Percentiles rank a stretch among this genome's conserved stretches.
Conservation (phyloP, 352 stramenopile genomes). For the Globisporangium irregulare region DNA sequence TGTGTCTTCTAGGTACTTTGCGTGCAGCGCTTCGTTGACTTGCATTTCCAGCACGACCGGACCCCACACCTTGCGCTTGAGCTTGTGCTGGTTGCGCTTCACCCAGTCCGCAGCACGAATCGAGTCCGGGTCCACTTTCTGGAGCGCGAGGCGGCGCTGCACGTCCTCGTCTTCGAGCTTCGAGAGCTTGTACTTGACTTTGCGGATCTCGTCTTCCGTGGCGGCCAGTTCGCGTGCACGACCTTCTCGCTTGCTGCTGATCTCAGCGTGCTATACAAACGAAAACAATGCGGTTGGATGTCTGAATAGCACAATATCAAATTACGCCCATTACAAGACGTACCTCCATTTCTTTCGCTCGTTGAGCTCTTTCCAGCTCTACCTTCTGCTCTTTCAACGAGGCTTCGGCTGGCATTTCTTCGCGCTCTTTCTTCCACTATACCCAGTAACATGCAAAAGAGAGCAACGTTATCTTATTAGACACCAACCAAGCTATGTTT, state of each 20-base stretch:
- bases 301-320: not conserved
- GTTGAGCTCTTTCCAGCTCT: constrained; percentile 60
- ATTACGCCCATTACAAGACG: not conserved
- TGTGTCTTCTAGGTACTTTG: constrained; percentile 84
- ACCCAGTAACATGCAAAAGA: not conserved
- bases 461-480: not conserved
- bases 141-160: constrained; percentile 57
- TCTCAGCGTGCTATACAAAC: constrained; percentile 55
- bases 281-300: not conserved
- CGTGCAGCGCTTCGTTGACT: constrained; percentile 72
- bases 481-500: not conserved
- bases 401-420: constrained; percentile 44
- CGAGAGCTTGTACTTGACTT: constrained; percentile 50
- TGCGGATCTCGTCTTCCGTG: constrained; percentile 51
- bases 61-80: constrained; percentile 80
- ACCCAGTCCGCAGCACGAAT: constrained; percentile 79
- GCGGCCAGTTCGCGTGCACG: constrained; percentile 41
- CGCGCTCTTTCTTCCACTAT: constrained; percentile 61
- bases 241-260: constrained; percentile 63
- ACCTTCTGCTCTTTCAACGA: constrained; percentile 60
- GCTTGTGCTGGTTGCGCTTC: constrained; percentile 56
- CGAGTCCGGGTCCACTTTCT: constrained; percentile 60
- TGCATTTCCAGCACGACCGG: constrained; percentile 84
- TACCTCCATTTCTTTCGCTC: constrained; percentile 71
- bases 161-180: constrained; percentile 76